Base-by-base conservation (phyloP, 208 protist genomes). In the Crithidia bombi region DNA sequence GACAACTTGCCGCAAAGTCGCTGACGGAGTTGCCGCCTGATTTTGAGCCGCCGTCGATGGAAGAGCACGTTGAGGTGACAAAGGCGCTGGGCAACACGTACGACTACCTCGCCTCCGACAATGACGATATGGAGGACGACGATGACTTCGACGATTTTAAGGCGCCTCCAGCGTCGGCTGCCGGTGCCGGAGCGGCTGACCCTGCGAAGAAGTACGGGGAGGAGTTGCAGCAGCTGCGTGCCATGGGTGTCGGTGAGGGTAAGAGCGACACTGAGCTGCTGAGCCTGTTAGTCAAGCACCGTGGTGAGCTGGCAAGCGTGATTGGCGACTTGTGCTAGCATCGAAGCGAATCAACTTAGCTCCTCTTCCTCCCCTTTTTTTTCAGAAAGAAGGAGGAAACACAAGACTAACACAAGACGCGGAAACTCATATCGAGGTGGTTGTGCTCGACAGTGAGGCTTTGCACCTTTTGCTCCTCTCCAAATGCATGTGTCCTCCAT, bases 11-110 rank as follows among this genome's bases (percentile, higher is more conserved):
- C 4, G 77, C 92, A 21, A 98, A 98, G 70, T 95, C 96, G 11
- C 82, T 96, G n/a, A 56, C 55, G 1, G 85, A 94, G 65, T 87
- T 98, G 64, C 97, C 97, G 19, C 70, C 69, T 0, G 85, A 96
- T 70, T 97, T 95, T 71, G 86, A 96, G 54, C 75, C 86, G 9
- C 87, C 85, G 10, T 56, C 38, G 25, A 78, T 83, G 72, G 85
- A 94, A 52, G 91, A 96, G 67, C 67, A 61, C 39, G 51, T 80
- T 17, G 89, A 89, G 66, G 44, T 71, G 6, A 69, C 54, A 1
- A 68, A 62, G 56, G 59, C 61, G 14, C 55, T 47, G 6, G 70
- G 58, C 10, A 66, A 81, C 65, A 73, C 65, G 11, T 64, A 61
- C 21, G 73, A 78, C 38, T 81, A 82, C 38, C 38, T 64, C n/a